These are phyloP conservation scores for Peronospora tabacina DNA, from an alignment of 352 stramenopile species.

Conservation along the genomic window DNA sequence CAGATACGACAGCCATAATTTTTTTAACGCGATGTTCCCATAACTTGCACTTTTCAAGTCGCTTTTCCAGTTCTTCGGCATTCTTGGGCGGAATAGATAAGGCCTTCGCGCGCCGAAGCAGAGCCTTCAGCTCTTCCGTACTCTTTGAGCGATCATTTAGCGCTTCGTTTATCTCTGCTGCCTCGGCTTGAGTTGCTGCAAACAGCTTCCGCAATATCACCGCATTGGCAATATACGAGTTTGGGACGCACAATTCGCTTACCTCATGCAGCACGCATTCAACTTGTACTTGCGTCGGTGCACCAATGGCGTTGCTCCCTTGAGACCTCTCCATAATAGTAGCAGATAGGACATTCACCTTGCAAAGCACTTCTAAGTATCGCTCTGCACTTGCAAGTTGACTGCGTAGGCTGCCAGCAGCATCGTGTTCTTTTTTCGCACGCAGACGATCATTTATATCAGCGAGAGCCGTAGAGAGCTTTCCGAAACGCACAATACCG, in stretches of 20 bases:
- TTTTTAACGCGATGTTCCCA: conserved; percentile 50
- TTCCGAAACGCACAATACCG: conserved; percentile 20
- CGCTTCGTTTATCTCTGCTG: conserved; percentile 23
- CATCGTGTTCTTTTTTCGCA: conserved; percentile 13
- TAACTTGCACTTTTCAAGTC: conserved; percentile 39
- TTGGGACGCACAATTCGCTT: conserved; percentile 17
- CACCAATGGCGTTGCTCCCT: conserved; percentile 10
- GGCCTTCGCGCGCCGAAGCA: conserved; percentile 28
- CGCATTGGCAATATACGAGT: conserved; percentile 28
- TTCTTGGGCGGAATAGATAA: conserved; percentile 37
- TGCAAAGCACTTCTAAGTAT: conserved; percentile 29
- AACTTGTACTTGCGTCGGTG: conserved; percentile 24
- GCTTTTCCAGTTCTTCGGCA: conserved; percentile 40
- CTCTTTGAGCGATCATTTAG: conserved; percentile 37
- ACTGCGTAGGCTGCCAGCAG: conserved; percentile 9
- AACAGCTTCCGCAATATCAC: conserved; percentile 34
- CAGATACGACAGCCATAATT: conserved; percentile 25
- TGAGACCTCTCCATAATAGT: conserved; percentile 12
- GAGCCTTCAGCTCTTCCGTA: conserved; percentile 38
- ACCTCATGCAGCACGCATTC: conserved; percentile 30
- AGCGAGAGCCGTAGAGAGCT: conserved; percentile 9
- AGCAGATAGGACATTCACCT: conserved; percentile 25
- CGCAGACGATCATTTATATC: conserved; percentile 11
- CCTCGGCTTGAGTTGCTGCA: conserved; percentile 21
- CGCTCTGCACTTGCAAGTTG: conserved; percentile 14